Conservation (phyloP, 805 yeast species). For the Ogataea philodendri region DNA sequence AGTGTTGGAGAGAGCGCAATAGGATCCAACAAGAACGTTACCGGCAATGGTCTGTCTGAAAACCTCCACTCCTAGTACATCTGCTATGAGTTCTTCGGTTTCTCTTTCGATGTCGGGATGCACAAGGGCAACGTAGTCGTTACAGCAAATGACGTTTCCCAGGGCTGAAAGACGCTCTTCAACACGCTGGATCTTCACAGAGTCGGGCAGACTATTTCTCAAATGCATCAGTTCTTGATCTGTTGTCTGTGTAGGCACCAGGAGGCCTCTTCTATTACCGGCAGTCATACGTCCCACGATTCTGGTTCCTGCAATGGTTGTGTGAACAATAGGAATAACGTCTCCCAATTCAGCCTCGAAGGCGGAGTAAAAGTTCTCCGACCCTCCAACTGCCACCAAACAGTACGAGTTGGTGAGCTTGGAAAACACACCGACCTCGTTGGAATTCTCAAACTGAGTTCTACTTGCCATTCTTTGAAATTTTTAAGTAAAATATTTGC, state of each 20-base stretch:
- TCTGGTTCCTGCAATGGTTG: conserved; percentile 97
- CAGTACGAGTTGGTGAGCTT: conserved; percentile 95
- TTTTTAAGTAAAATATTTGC: conserved; percentile 4
- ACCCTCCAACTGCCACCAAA: conserved; percentile 95
- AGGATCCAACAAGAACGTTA: conserved; percentile 94
- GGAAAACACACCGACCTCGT: conserved; percentile 91
- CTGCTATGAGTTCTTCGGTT: conserved; percentile 97
- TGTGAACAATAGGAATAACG: conserved; percentile 92
- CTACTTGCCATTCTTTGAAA: conserved; percentile 55
- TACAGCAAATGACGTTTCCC: conserved; percentile 97
- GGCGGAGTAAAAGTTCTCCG: conserved; percentile 80
- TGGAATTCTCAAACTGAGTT: conserved; percentile 81
- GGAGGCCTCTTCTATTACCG: conserved; percentile 94
- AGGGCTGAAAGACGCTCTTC: conserved; percentile 96
- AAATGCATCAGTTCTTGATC: conserved; percentile 98
- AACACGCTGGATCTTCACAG: conserved; percentile 93
- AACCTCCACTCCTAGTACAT: conserved; percentile 97
- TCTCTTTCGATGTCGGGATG: conserved; percentile 99
- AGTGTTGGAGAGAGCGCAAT: conserved; percentile 91
- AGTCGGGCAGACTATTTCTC: conserved; percentile 93
- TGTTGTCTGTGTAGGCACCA: conserved; percentile 96
- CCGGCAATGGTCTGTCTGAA: conserved; percentile 99
- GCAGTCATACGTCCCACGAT: conserved; percentile 98
- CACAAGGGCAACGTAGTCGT: conserved; percentile 97
- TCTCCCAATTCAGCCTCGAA: conserved; percentile 98